Conservation (phyloP, 371 early-diverging fungal genomes). For the Saksenaea oblongispora region DNA sequence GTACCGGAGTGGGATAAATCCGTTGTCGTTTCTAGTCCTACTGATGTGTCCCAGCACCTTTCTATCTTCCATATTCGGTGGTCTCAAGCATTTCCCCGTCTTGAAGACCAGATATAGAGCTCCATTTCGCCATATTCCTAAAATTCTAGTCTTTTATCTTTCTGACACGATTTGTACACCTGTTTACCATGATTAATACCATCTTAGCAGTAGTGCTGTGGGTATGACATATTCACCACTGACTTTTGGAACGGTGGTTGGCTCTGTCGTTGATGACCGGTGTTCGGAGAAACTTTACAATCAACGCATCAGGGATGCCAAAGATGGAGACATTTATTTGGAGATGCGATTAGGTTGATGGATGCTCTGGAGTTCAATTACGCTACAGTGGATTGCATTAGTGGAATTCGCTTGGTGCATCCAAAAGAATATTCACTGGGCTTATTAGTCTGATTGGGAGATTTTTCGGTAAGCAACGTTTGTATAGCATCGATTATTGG, state of each 20-base stretch:
- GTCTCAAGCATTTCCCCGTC: constrained; percentile 41
- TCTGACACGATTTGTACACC: constrained; percentile 26
- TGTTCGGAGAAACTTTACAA: constrained; percentile 33
- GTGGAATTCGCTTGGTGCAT: constrained; percentile 47
- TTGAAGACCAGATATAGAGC: neutral
- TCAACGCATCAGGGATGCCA: constrained; percentile 19
- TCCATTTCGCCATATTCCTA: neutral
- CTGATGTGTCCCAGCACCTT: constrained; percentile 35
- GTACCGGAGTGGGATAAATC: constrained; percentile 20
- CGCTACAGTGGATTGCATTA: constrained; percentile 21
- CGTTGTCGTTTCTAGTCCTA: constrained; percentile 29
- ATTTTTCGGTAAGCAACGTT: constrained; percentile 33
- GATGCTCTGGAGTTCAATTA: constrained; percentile 17
- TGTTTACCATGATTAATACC: constrained; percentile 27
- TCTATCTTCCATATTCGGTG: constrained; percentile 28
- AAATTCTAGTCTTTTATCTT: constrained; percentile 25
- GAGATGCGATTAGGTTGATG: constrained; percentile 42
- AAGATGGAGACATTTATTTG: constrained; percentile 17
- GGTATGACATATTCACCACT: constrained; percentile 26
- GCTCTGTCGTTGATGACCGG: constrained; percentile 34
- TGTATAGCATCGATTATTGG: too few relatives aligned
- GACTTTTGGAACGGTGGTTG: constrained; percentile 30
- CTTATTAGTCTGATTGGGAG: constrained; percentile 37
- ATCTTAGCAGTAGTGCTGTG: constrained; percentile 23
- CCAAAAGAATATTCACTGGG: constrained; percentile 41